phyloP scores from a whole-genome alignment of 2,329 filamentous ascomycete genomes.

The Lasiodiplodia hormozganensis region DNA sequence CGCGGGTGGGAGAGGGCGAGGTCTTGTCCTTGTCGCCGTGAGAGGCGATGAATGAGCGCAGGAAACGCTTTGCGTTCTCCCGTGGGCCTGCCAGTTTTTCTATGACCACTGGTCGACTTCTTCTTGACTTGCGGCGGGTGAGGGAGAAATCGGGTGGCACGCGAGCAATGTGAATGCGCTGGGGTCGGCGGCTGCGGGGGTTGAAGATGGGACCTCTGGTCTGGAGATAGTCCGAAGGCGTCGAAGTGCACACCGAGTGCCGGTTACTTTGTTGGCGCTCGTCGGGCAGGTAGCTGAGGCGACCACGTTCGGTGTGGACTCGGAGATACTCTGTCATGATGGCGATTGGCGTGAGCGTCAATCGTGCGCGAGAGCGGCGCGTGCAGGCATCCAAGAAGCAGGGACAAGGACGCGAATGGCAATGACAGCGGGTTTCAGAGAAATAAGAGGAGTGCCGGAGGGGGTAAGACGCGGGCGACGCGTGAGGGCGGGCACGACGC shows the following conservation, averaged over 20 bases:
- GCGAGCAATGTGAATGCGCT: slow-evolving; percentile 63
- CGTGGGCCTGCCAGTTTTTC: slow-evolving; percentile 59
- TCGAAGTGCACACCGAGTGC: slow-evolving; percentile 34
- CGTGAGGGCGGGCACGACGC: slow-evolving; percentile 5
- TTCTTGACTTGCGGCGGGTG: slow-evolving; percentile 40
- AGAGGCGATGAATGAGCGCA: slow-evolving; percentile 54
- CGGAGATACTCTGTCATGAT: slow-evolving; percentile 48
- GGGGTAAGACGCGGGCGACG: neutral
- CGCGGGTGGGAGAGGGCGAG: slow-evolving; percentile 36
- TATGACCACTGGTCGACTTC: slow-evolving; percentile 43
- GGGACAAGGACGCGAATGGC: slow-evolving; percentile 11
- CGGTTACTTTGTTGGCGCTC: slow-evolving; percentile 35
- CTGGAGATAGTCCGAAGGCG: slow-evolving; percentile 24
- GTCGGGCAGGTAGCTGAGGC: slow-evolving; percentile 47
- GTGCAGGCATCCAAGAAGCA: slow-evolving; percentile 19
- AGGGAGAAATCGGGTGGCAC: slow-evolving; percentile 53
- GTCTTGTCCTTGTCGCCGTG: slow-evolving; percentile 36
- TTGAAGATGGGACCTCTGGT: slow-evolving; percentile 49
- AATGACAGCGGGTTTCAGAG: slow-evolving; percentile 14
- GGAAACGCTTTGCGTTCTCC: slow-evolving; percentile 57
- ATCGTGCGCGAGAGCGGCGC: slow-evolving; percentile 6
- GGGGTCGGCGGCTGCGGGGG: slow-evolving; percentile 59
- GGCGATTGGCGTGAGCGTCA: slow-evolving; percentile 34
- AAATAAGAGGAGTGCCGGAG: slow-evolving; percentile 6
- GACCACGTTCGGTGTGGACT: slow-evolving; percentile 48